phyloP scores from a whole-genome alignment of 176 grass and related monocot species.

The Oryza coarctata region DNA sequence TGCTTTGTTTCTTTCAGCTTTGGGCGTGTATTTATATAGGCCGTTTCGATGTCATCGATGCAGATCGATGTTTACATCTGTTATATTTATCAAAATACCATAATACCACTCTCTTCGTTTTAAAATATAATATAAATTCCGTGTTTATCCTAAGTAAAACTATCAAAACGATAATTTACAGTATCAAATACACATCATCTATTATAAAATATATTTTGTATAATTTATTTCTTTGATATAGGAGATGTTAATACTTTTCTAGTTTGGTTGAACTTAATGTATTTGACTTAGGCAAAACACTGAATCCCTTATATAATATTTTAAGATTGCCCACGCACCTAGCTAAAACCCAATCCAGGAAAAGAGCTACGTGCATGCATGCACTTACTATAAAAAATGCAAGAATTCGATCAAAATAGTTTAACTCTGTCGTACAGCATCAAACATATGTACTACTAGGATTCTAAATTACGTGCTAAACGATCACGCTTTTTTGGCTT shows the following conservation, averaged over 20 bases:
- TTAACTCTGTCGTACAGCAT: not conserved
- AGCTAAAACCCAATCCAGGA: not conserved
- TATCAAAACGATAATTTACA: no score
- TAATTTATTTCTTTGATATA: no score
- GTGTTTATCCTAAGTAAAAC: no score
- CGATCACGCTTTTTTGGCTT: not conserved
- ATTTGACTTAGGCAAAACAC: no score
- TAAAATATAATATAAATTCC: no score
- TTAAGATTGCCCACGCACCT: not conserved
- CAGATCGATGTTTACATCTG: not conserved
- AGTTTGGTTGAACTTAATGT: no score
- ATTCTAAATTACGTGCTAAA: not conserved
- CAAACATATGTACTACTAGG: not conserved
- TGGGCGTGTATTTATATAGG: conserved; percentile 15
- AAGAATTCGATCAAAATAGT: not conserved
- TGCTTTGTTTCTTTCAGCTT: conserved; percentile 9
- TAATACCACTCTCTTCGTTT: no score
- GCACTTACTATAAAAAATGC: not conserved
- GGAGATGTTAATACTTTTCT: no score
- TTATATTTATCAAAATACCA: no score
- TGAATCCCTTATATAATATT: no score
- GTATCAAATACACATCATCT: no score
- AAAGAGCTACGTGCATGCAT: not conserved
- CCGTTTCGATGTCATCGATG: conserved; percentile 14
- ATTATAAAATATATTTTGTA: no score